These are phyloP conservation scores for Yamadazyma sp. DNA, from an alignment of 805 yeast species.

Conservation along the genomic window DNA sequence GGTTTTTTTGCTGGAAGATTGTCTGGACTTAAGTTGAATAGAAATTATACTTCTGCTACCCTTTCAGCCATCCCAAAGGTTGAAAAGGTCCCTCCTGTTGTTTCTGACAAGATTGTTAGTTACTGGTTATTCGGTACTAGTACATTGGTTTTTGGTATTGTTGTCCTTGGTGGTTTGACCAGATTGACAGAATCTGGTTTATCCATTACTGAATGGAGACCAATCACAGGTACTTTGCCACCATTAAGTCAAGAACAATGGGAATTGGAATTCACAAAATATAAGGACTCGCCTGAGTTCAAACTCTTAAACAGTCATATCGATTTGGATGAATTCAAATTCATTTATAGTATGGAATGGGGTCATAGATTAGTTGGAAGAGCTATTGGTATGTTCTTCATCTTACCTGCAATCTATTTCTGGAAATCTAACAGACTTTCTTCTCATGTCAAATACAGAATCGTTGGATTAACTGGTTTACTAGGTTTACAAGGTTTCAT, in stretches of 20 bases:
- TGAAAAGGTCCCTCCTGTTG: too few species aligned
- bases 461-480: conserved; percentile 69
- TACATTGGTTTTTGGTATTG: conserved; percentile 88
- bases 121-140: conserved; percentile 88
- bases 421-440: conserved; percentile 65
- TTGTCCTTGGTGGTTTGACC: conserved; percentile 93
- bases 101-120: conserved; percentile 50
- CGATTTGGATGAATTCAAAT: conserved; percentile 88
- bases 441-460: conserved; percentile 59
- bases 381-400: conserved; percentile 78
- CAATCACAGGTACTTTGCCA: conserved; percentile 93
- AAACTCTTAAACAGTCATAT: conserved; percentile 84
- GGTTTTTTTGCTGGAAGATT: too few species aligned
- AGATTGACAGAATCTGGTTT: conserved; percentile 94
- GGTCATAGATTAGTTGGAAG: conserved; percentile 91
- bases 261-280: conserved; percentile 79
- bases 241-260: conserved; percentile 80
- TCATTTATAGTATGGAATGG: conserved; percentile 98
- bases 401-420: conserved; percentile 83
- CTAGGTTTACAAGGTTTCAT: conserved; percentile 92
- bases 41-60: too few species aligned
- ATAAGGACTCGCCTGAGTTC: conserved; percentile 87
- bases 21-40: too few species aligned
- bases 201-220: conserved; percentile 97
- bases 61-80: too few species aligned